A percentile compares a stretch with the other conserved stretches of the same genome.
These are phyloP conservation scores for Terana coerulea DNA, from an alignment of 768 basidiomycete species.

Conservation along the genomic window DNA sequence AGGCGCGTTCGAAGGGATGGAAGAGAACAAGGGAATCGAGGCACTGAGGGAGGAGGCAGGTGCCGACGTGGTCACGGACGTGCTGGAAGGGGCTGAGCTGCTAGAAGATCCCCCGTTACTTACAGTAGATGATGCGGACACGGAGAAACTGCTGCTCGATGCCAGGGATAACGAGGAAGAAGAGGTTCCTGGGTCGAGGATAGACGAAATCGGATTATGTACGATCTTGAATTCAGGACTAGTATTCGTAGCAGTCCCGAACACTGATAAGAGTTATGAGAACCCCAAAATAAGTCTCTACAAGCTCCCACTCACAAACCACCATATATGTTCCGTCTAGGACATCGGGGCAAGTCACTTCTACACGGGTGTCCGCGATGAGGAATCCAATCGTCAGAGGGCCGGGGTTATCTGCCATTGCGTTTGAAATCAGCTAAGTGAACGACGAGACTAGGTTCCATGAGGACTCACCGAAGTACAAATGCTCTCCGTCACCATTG, in stretches of 20 bases:
- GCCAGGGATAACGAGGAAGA: neutral
- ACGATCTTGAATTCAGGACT: neutral
- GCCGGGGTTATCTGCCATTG: too few relatives aligned
- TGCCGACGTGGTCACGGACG: too few relatives aligned
- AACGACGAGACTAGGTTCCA: neutral
- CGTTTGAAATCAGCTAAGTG: too few relatives aligned
- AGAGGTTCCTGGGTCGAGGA: neutral
- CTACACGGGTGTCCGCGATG: slow-evolving; percentile 33
- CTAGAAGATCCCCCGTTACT: too few relatives aligned
- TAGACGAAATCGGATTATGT: neutral
- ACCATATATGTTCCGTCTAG: slow-evolving; percentile 37
- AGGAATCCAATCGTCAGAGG: slow-evolving; percentile 41
- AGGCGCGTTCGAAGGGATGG: too few relatives aligned
- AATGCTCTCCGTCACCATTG: slow-evolving; percentile 40
- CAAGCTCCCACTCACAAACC: slow-evolving; percentile 30
- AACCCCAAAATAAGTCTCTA: neutral
- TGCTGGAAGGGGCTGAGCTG: too few relatives aligned
- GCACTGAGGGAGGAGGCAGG: too few relatives aligned
- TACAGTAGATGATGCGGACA: too few relatives aligned
- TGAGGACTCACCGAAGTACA: slow-evolving; percentile 41
- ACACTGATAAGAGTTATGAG: neutral
- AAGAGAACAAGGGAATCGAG: too few relatives aligned
- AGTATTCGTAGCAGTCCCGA: neutral
- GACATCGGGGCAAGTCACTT: slow-evolving; percentile 36
- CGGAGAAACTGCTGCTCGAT: too few relatives aligned